Evolutionary conservation across 169 alveolate species (phyloP).

Genomic region (Eimeria praecox): DNA sequence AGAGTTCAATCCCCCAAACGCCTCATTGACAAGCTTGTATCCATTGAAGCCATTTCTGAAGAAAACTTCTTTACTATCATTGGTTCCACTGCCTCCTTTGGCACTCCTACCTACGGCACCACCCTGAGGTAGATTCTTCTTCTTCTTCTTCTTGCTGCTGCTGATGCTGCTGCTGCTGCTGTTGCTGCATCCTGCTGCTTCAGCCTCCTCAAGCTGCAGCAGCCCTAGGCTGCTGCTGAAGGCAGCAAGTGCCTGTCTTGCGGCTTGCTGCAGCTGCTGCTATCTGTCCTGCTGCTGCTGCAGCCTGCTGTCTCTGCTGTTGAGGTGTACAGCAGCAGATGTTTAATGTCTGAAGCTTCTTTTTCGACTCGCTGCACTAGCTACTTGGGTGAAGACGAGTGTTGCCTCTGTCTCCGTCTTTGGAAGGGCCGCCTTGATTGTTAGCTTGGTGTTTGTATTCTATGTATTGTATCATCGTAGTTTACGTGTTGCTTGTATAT

Average conservation of each 20-base stretch:
- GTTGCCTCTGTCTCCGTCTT: background rate
- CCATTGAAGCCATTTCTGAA: slow-evolving; percentile 19
- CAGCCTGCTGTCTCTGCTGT: background rate
- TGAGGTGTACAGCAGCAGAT: background rate
- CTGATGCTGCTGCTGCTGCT: slow-evolving; percentile 4
- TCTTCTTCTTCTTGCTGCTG: background rate
- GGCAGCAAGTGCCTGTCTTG: background rate
- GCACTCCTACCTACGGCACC: slow-evolving; percentile 77
- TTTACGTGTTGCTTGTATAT: too few species aligned
- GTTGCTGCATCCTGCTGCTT: background rate
- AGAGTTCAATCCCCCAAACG: slow-evolving; percentile 68
- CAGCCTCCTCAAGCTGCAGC: background rate
- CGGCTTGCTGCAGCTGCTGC: background rate
- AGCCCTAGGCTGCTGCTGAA: too few species aligned
- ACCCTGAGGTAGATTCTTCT: slow-evolving; percentile 41
- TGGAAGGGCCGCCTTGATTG: background rate
- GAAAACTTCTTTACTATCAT: slow-evolving; percentile 39
- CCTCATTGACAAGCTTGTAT: slow-evolving; percentile 37
- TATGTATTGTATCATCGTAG: too few species aligned
- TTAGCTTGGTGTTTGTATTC: background rate
- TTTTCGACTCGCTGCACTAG: background rate
- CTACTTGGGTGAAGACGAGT: background rate
- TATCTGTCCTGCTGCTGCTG: background rate
- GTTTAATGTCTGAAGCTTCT: background rate
- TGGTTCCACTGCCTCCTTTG: slow-evolving; percentile 79